Evolutionary conservation across 805 yeast genomes (phyloP), one percentile per base, ranked within the genome.

Genomic region (Saturnispora ahearnii): DNA sequence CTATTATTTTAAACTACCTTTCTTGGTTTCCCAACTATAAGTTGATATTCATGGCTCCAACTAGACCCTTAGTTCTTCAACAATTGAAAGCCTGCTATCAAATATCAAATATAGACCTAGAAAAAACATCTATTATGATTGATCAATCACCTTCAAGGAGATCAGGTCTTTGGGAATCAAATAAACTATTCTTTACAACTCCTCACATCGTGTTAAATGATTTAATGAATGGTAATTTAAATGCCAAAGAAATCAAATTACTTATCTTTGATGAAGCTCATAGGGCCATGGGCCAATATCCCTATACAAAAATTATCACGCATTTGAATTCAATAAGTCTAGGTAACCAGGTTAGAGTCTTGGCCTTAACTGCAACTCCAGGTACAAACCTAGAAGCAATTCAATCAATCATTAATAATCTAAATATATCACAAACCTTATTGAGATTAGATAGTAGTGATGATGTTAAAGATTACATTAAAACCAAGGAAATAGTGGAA

Each of bases 151-250:
- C 71, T 41, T 62, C 65, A 45, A 81, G 83, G 54, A 73, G 99
- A 52, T 80, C 74, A 2, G 81, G 77, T 30, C 80, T 86, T n/a
- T 93, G 97, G 97, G 68, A 70, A 15, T 62, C 72, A 3, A 85
- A 83, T 57, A 71, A 89, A 34, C 88, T 95, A 0, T 87, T 93
- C 59, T 93, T 93, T 61, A 81, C 96, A 1, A 93, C 99, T 0
- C 99, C 99, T 0, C 99, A 93, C 59, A 95, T 90, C 5, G 90
- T 93, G 4, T 96, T 88, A 54, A 89, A 89, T 65, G 99, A 93
- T 65, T 70, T 93, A 53, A 73, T 77, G 40, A 69, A 79, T 36
- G 96, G 96, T 0, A 68, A 78, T 1, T 67, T 91, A 24, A 79
- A 87, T 59, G 96, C 98, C 0, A 82, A 79, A 55, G 74, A 76